phyloP scores from a whole-genome alignment of 2,329 filamentous ascomycete species.

The Diplodia sapinea region DNA sequence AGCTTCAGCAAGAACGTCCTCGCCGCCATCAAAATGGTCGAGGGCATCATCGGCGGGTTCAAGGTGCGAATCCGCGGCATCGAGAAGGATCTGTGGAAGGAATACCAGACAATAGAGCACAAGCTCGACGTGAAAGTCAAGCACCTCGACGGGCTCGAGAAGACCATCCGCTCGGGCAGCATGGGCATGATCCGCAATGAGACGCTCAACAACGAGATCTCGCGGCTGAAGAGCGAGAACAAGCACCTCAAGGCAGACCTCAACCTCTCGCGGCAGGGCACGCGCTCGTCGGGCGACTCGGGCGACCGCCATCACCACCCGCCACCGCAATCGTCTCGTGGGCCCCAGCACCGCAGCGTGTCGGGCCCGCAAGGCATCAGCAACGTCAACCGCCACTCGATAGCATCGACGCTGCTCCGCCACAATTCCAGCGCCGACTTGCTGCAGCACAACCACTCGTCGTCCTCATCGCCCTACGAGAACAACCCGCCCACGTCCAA shows the following conservation, averaged over 20 bases:
- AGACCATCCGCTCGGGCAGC: slow-evolving; percentile 61
- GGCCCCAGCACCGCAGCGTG: slow-evolving; percentile 34
- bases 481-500: slow-evolving; percentile 27
- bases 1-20: slow-evolving; percentile 91
- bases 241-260: slow-evolving; percentile 66
- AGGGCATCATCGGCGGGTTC: slow-evolving; percentile 78
- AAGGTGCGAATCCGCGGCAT: slow-evolving; percentile 79
- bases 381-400: slow-evolving; percentile 48
- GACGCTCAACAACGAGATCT: slow-evolving; percentile 56
- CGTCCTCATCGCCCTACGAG: slow-evolving; percentile 41
- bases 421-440: slow-evolving; percentile 41
- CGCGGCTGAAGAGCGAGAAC: slow-evolving; percentile 65
- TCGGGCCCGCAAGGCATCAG: slow-evolving; percentile 28
- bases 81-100: slow-evolving; percentile 88
- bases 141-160: slow-evolving; percentile 86
- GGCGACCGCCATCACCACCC: slow-evolving; percentile 33
- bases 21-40: slow-evolving; percentile 84
- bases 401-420: slow-evolving; percentile 60
- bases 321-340: slow-evolving; percentile 33
- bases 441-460: slow-evolving; percentile 43
- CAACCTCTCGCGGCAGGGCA: slow-evolving; percentile 65
- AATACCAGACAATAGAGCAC: slow-evolving; percentile 85
- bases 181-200: slow-evolving; percentile 35
- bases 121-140: slow-evolving; percentile 80
- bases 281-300: slow-evolving; percentile 39